Evolutionary conservation across 441 rosid genomes (phyloP), one percentile per base, ranked within the genome.

Genomic region (Populus hybrid): DNA sequence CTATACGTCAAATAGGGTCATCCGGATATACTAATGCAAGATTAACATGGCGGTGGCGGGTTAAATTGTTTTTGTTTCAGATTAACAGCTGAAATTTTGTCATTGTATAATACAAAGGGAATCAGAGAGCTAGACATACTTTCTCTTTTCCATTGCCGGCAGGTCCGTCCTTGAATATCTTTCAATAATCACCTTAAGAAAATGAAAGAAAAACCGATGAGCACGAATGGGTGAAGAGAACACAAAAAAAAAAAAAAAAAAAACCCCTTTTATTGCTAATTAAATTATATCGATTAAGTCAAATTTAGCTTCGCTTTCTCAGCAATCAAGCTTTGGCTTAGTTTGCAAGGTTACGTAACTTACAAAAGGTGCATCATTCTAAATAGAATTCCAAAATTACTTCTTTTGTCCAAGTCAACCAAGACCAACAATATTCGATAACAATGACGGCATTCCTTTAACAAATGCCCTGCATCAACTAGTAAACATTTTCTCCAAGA

Each of bases 71-170:
- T 40, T 40, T 40, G 11, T 10, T 40, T 3, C 65, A 61, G 26
- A n/a, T 61, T 23, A 63, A 63, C 28, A 10, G 23, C 66, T 63
- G 28, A 21, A 10, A 9, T 3, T 63, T 21, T 63, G 6, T 14
- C 57, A 14, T 14, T 14, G 26, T 21, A 23, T 10, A 21, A 10
- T 63, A 24, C 66, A 63, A 63, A 63, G 28, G 23, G 28, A 23
- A 46, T 46, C 12, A 46, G 57, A 35, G 24, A 69, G 24, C 3
- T 10, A 46, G 42, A 67, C 82, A 36, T 82, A 87, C 92, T 85
- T 89, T 77, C 80, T 84, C 81, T 86, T 87, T 65, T 86, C 88
- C 80, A 86, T 76, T 63, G 84, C 87, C 5, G 90, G 92, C 50
- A 89, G 87, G 76, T 87, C 86, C n/a, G 89, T 81, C 73, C 79